Evolutionary conservation across 2,329 filamentous ascomycete genomes (phyloP).

Genomic region (Exophiala dermatitidis): DNA sequence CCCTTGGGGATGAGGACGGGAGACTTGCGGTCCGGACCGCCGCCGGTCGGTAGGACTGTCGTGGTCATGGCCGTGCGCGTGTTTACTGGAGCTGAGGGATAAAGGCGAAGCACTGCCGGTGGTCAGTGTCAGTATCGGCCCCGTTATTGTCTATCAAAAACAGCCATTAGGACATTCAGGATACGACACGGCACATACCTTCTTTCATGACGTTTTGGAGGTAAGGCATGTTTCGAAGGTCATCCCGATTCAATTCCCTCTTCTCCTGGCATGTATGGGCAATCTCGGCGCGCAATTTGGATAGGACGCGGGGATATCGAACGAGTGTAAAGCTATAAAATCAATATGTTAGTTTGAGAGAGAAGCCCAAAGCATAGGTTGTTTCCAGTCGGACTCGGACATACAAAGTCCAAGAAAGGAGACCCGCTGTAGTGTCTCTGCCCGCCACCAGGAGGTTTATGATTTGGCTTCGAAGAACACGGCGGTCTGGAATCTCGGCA

Average conservation of each 20-base stretch:
- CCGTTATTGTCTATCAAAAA: too few relatives aligned
- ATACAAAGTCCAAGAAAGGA: slow-evolving; percentile 73
- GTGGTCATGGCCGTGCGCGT: slow-evolving; percentile 62
- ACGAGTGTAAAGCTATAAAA: slow-evolving; percentile 61
- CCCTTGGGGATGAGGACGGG: slow-evolving; percentile 43
- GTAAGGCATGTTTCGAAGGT: slow-evolving; percentile 30
- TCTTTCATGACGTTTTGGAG: slow-evolving; percentile 44
- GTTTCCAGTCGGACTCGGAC: too few relatives aligned
- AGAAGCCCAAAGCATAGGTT: too few relatives aligned
- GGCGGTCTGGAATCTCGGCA: slow-evolving; percentile 41
- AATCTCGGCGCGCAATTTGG: slow-evolving; percentile 67
- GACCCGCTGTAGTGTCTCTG: slow-evolving; percentile 72
- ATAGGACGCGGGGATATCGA: slow-evolving; percentile 58
- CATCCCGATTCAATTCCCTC: slow-evolving; percentile 43
- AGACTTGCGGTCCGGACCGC: slow-evolving; percentile 40
- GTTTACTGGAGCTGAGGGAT: slow-evolving; percentile 73
- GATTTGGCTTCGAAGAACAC: slow-evolving; percentile 23
- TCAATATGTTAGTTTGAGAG: too few relatives aligned
- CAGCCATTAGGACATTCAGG: too few relatives aligned
- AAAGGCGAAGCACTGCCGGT: slow-evolving; percentile 67
- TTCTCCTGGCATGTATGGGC: slow-evolving; percentile 20
- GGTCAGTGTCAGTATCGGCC: too few relatives aligned
- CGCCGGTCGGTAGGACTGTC: slow-evolving; percentile 63
- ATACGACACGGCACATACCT: too few relatives aligned
- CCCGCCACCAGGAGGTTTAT: slow-evolving; percentile 74